phyloP scores from a whole-genome alignment of 2,329 filamentous ascomycete species.

The Xylaria digitata region DNA sequence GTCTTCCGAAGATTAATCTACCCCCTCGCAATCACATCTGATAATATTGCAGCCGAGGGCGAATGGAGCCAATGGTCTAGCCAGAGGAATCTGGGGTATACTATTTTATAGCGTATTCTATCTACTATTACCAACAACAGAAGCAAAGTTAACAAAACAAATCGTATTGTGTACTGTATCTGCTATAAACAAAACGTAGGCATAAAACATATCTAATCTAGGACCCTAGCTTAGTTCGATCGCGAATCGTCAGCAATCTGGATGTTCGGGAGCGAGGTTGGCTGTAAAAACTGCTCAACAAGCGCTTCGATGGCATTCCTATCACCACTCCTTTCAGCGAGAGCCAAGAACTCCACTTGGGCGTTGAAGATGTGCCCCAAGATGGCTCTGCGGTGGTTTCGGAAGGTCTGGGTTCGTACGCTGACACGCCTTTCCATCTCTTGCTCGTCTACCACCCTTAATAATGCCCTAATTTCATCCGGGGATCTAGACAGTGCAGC shows the following conservation, averaged over 20 bases:
- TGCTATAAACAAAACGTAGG: too few species aligned
- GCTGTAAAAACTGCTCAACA: constrained; percentile 20
- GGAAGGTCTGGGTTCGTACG: constrained; percentile 37
- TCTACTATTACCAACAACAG: too few species aligned
- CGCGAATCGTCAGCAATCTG: background rate
- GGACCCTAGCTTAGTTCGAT: too few species aligned
- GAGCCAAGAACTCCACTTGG: constrained; percentile 5
- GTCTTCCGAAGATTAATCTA: constrained; percentile 24
- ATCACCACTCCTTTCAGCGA: constrained; percentile 23
- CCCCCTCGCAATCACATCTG: constrained; percentile 5
- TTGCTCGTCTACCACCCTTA: constrained; percentile 29
- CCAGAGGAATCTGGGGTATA: too few species aligned
- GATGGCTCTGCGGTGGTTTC: constrained; percentile 34
- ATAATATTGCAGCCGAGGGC: constrained; percentile 1
- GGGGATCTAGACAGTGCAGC: constrained; percentile 21
- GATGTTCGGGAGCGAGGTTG: constrained; percentile 8
- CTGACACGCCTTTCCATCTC: constrained; percentile 38
- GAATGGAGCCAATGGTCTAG: constrained; percentile 11
- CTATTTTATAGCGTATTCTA: too few species aligned
- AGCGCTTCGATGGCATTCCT: constrained; percentile 31
- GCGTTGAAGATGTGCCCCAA: constrained; percentile 36
- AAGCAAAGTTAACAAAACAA: too few species aligned
- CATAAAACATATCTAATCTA: too few species aligned
- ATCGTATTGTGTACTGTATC: too few species aligned
- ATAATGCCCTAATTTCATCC: constrained; percentile 17